Base-by-base conservation (phyloP, 495 filamentous ascomycete species). In the Talaromyces stipitatus region DNA sequence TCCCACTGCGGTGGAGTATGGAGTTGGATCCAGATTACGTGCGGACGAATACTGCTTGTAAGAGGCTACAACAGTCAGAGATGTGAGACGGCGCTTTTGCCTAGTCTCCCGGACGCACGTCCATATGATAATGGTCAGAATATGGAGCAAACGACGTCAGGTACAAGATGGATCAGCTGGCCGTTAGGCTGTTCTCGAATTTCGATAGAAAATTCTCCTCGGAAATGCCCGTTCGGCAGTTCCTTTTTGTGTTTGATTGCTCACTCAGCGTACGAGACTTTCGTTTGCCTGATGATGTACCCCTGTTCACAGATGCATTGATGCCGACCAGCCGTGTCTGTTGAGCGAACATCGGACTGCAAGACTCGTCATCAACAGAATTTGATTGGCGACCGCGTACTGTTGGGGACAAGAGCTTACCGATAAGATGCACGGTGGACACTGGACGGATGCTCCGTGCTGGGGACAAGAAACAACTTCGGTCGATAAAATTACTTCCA, bases 41-140 rank as follows among this genome's bases (percentile, higher is more conserved):
- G 16, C 48, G 26, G 16, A 18, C 28, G 2, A 30, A 51, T n/a
- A 29, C 48, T 26, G 48, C 27, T 24, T 47, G 43, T 30, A 26
- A 51, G 48, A 51, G 48, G 48, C 48, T 51, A 14, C n/a, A 51
- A 51, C 48, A 41, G 33, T n/a, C 6, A 16, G 36, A 47, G 22
- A 24, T 47, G 20, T 10, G 22, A 51, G 27, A 30, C 48, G 48
- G 48, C 48, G 30, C 48, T 51, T 51, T 51, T 30, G 48, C 24
- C 48, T 51, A 51, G 48, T 26, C 20, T 29, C 27, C 48, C 48
- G 27, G 24, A 51, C 22, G 48, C 48, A 51, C 27, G 48, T 51
- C 26, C 48, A 51, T 28, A 0, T 51, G 43, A 12, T 26, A 30
- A n/a, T n/a, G n/a, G n/a, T n/a, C n/a, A n/a, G n/a, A n/a, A 51